These are phyloP conservation scores for Aciculoconidium aculeatum DNA, from an alignment of 805 yeast genomes.

Conservation along the genomic window DNA sequence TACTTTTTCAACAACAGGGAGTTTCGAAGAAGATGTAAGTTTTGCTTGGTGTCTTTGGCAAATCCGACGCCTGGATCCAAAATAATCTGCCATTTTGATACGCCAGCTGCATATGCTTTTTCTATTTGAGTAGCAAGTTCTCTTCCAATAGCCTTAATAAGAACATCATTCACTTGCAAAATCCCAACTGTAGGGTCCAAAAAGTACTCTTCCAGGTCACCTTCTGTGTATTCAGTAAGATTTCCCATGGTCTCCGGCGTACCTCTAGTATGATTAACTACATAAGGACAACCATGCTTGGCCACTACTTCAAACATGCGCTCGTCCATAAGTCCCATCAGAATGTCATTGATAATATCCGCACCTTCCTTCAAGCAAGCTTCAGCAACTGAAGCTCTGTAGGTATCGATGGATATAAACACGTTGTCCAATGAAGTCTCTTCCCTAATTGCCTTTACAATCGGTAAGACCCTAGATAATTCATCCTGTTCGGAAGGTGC, in stretches of 20 bases:
- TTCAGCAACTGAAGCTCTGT: constrained; percentile 68
- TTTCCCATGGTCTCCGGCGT: constrained; percentile 65
- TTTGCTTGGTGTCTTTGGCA: constrained; percentile 77
- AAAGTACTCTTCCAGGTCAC: constrained; percentile 33
- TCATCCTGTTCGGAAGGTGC: constrained; percentile 66
- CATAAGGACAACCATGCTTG: constrained; percentile 63
- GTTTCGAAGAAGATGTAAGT: constrained; percentile 57
- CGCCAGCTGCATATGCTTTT: constrained; percentile 56
- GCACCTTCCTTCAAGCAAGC: constrained; percentile 71
- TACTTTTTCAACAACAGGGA: constrained; percentile 44
- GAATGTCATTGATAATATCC: constrained; percentile 86
- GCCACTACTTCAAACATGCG: constrained; percentile 66
- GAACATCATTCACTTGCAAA: constrained; percentile 18
- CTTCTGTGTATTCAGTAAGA: constrained; percentile 48
- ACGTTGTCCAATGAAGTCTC: constrained; percentile 30
- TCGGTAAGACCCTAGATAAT: constrained; percentile 61
- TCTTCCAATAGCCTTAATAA: constrained; percentile 52
- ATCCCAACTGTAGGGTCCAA: constrained; percentile 15
- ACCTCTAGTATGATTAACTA: constrained; percentile 84
- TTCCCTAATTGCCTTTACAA: constrained; percentile 54
- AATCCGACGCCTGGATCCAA: constrained; percentile 96
- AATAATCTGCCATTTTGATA: constrained; percentile 84
- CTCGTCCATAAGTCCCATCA: constrained; percentile 70
- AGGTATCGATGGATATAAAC: constrained; percentile 83
- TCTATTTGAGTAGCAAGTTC: constrained; percentile 57